These are phyloP conservation scores for Sclerotinia glacialis DNA, from an alignment of 2,329 filamentous ascomycete species.

Conservation along the genomic window DNA sequence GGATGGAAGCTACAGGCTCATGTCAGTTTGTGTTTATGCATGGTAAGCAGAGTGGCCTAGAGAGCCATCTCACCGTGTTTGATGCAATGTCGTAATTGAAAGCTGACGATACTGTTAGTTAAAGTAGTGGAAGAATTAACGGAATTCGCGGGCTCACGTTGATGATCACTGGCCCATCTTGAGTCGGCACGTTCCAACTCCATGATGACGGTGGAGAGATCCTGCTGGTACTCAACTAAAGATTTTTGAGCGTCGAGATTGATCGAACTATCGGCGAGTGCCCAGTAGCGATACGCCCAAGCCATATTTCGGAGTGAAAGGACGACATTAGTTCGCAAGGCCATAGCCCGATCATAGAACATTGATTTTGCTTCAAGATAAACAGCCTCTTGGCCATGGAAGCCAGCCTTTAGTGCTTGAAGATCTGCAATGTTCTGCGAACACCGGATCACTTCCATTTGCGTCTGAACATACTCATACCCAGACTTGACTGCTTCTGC, in stretches of 20 bases:
- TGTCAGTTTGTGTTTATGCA: not conserved
- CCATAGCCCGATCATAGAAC: constrained; percentile 16
- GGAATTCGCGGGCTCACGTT: not conserved
- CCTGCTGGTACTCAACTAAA: constrained; percentile 1
- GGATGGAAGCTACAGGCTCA: constrained; percentile 1
- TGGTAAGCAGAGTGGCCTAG: not conserved
- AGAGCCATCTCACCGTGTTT: not conserved
- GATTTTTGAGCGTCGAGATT: constrained; percentile 7
- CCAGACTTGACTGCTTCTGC: constrained; percentile 10
- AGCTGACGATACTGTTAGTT: not conserved
- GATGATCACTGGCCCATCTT: constrained; percentile 6
- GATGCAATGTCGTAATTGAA: constrained; percentile 11
- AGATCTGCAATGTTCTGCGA: constrained; percentile 5
- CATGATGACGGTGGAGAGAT: constrained; percentile 5
- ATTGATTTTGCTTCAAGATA: constrained; percentile 13
- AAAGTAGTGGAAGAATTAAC: not conserved
- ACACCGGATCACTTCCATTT: constrained; percentile 12
- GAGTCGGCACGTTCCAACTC: constrained; percentile 15
- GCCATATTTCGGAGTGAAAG: constrained; percentile 1
- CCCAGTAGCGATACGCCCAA: constrained; percentile 17
- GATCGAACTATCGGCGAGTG: constrained; percentile 2
- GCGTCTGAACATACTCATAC: constrained; percentile 9
- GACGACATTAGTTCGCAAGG: constrained; percentile 9
- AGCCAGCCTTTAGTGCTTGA: not conserved
- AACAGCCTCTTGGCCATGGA: constrained; percentile 8